Conservation (phyloP, 805 yeast genomes). For the Ascoidea tarda region DNA sequence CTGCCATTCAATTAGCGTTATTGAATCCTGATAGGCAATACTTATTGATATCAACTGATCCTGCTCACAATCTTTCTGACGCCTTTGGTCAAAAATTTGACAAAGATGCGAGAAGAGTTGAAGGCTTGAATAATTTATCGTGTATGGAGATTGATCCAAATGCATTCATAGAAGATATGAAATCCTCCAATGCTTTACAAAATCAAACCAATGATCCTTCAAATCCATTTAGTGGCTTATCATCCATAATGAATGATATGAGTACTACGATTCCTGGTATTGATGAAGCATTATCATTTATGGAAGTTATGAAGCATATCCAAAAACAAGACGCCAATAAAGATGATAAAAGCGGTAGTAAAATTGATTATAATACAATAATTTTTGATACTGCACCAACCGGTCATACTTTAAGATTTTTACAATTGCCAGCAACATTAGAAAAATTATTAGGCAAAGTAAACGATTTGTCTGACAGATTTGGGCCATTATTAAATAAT, state of each 20-base stretch:
- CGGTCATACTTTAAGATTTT: conserved; percentile 91
- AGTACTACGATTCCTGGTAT: conserved; percentile 96
- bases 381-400: conserved; percentile 99
- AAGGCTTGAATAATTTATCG: conserved; percentile 75
- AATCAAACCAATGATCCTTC: conserved; percentile 22
- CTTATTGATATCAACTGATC: conserved; percentile 89
- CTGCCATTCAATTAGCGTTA: conserved; percentile 87
- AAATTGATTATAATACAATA: conserved; percentile 62
- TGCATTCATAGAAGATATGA: conserved; percentile 83
- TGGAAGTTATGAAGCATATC: conserved; percentile 96
- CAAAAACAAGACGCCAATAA: conserved; percentile 43
- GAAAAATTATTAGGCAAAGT: conserved; percentile 80
- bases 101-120: conserved; percentile 89
- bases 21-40: conserved; percentile 70
- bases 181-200: conserved; percentile 23
- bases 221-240: conserved; percentile 28
- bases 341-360: conserved; percentile 19
- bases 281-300: conserved; percentile 94
- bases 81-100: conserved; percentile 98
- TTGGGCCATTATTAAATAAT: conserved; percentile 82
- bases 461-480: conserved; percentile 68
- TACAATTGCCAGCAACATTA: conserved; percentile 86
- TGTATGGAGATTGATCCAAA: conserved; percentile 99
- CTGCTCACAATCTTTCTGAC: conserved; percentile 95
- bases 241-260: conserved; percentile 71